These are phyloP conservation scores for Hygrocybe punicea DNA, from an alignment of 768 basidiomycete genomes.

Conservation along the genomic window DNA sequence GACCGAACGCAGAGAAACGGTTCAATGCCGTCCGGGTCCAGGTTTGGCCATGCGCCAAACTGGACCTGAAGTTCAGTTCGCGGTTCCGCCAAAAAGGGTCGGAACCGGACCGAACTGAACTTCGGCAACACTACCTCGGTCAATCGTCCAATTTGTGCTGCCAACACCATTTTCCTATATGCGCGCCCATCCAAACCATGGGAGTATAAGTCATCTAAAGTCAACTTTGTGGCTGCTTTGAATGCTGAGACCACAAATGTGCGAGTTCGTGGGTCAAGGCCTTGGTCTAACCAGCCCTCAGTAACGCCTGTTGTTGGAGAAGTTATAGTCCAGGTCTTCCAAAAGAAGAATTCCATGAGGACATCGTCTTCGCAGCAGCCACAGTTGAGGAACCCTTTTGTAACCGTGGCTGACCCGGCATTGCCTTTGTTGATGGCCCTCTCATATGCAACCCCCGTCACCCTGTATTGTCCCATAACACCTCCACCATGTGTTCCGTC, in stretches of 20 bases:
- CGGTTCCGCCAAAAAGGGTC: too few species aligned
- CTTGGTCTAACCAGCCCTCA: background rate
- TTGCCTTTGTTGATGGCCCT: background rate
- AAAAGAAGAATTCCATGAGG: constrained; percentile 6
- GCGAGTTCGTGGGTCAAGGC: background rate
- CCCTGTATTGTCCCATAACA: background rate
- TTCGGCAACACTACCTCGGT: too few species aligned
- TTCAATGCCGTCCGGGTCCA: too few species aligned
- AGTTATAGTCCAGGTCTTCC: constrained; percentile 2
- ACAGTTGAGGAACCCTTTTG: constrained; percentile 2
- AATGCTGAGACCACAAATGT: background rate
- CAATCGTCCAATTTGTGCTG: background rate
- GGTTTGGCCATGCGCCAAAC: too few species aligned
- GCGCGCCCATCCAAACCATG: background rate
- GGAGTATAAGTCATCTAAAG: background rate
- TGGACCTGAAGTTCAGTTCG: too few species aligned
- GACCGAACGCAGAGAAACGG: too few species aligned
- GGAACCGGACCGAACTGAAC: too few species aligned
- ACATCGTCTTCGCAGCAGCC: background rate
- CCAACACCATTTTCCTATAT: background rate
- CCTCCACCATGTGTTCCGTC: background rate
- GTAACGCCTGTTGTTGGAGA: background rate
- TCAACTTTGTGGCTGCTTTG: background rate
- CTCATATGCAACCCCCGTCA: background rate
- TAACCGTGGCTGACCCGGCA: background rate